Conservation (phyloP, 768 basidiomycete species). For the Suillus subaureus region DNA sequence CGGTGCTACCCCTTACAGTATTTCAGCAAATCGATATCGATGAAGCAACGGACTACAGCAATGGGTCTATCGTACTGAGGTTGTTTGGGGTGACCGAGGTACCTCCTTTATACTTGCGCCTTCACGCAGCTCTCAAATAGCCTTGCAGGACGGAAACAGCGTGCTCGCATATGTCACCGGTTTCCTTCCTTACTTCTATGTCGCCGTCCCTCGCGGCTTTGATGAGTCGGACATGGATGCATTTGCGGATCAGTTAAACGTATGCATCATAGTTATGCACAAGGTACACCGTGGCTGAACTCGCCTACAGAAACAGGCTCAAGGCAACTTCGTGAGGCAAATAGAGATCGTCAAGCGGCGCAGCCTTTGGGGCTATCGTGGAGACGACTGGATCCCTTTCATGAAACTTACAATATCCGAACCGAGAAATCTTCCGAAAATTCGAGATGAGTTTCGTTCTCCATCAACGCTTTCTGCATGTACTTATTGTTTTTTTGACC, state of each 20-base stretch:
- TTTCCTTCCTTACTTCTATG: slow-evolving; percentile 93
- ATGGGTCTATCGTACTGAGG: slow-evolving; percentile 50
- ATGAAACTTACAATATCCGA: slow-evolving; percentile 81
- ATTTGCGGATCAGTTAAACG: slow-evolving; percentile 76
- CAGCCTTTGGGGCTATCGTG: slow-evolving; percentile 86
- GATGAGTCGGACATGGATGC: slow-evolving; percentile 61
- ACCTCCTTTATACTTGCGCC: slow-evolving; percentile 5
- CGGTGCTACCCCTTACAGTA: slow-evolving; percentile 43
- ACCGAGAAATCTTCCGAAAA: slow-evolving; percentile 78
- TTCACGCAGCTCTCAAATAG: slow-evolving; percentile 6
- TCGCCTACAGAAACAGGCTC: slow-evolving; percentile 23
- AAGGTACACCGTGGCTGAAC: neutral
- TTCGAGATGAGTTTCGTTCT: slow-evolving; percentile 78
- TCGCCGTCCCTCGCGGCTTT: slow-evolving; percentile 87
- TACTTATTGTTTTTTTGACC: slow-evolving; percentile 20
- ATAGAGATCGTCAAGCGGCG: slow-evolving; percentile 66
- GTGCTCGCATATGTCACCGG: slow-evolving; percentile 81
- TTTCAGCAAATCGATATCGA: slow-evolving; percentile 98
- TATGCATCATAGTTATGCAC: slow-evolving; percentile 37
- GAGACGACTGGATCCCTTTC: slow-evolving; percentile 79
- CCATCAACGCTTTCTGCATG: slow-evolving; percentile 12
- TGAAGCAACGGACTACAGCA: slow-evolving; percentile 49
- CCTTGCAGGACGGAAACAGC: slow-evolving; percentile 76
- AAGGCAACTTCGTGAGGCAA: slow-evolving; percentile 44
- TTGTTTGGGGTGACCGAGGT: slow-evolving; percentile 95